phyloP scores from a whole-genome alignment of 1,284 basidiomycete species.

The Amanita bisporigera region DNA sequence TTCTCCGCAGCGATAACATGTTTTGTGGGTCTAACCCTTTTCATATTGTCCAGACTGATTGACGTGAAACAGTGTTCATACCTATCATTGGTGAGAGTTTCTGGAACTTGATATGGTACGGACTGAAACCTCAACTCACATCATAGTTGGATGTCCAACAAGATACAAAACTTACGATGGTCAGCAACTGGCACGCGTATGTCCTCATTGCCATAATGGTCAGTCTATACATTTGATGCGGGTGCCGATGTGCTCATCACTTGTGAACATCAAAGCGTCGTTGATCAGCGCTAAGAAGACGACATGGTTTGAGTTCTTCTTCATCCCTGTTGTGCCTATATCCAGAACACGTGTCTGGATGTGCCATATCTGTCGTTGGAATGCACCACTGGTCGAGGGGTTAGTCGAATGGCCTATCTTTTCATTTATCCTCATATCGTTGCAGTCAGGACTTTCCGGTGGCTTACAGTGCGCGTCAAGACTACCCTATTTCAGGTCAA shows the following conservation, averaged over 20 bases:
- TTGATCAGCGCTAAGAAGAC: conserved; percentile 49
- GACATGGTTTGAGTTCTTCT: conserved; percentile 55
- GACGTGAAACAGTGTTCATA: background rate
- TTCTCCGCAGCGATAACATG: conserved; percentile 7
- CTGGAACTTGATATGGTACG: background rate
- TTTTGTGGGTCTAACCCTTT: conserved; percentile 6
- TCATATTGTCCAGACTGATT: background rate
- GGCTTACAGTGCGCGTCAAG: conserved; percentile 6
- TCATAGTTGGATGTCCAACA: conserved; percentile 40
- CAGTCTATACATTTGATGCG: background rate
- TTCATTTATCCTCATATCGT: background rate
- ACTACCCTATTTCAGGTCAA: conserved; percentile 18
- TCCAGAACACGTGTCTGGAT: conserved; percentile 51
- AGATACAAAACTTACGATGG: conserved; percentile 49
- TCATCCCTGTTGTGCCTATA: conserved; percentile 51
- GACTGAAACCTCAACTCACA: background rate
- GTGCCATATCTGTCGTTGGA: conserved; percentile 52
- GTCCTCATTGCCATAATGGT: conserved; percentile 55
- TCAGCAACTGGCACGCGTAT: conserved; percentile 44
- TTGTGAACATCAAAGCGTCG: conserved; percentile 34
- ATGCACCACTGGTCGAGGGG: conserved; percentile 18
- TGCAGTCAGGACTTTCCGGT: conserved; percentile 3
- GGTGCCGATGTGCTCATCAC: background rate
- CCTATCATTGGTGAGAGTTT: conserved; percentile 6
- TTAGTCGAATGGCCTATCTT: background rate